Evolutionary conservation across 306 rosid genomes (phyloP), one percentile per base, ranked within the genome.

Genomic region (Castanea crenata): DNA sequence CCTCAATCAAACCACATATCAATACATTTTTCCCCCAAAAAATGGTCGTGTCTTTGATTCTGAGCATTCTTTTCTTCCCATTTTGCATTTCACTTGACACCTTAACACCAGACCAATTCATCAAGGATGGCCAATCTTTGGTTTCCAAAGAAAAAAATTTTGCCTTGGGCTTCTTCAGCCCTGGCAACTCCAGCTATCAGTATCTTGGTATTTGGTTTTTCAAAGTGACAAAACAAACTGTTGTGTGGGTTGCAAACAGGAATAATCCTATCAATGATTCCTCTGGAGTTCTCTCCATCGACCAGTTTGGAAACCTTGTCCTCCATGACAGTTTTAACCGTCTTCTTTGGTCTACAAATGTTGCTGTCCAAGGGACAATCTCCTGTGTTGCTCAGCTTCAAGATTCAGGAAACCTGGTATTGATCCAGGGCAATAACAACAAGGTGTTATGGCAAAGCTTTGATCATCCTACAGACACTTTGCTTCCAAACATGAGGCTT

Each of bases 391-490:
- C 77, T 20, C 77, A 69, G 77, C 56, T 83, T 34, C 59, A 62
- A 61, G 74, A 74, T 41, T 19, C 77, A 4, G 86, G 86, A 4
- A 83, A 79, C 56, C 19, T 83, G 6, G 77, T 79, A 49, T 52
- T 83, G 68, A 10, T 52, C 34, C 2, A 51, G 4, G 13, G 27
- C 69, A 11, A 18, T 35, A 35, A 35, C 6, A 5, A 35, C 3
- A 35, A 35, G 41, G 20, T 0, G 56, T 25, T 74, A 23, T 83
- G 86, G 86, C 80, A 79, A 68, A 83, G 86, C 69, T 70, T 68
- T 20, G 86, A 83, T 70, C 78, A 83, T 69, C 86, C 80, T 15
- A 70, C 83, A 4, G 6, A 83, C 44, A 19, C 55, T 73, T 83
- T 83, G 27, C 75, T 79, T 31, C 20, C 83, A 6, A 56, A 57